phyloP scores from a whole-genome alignment of 116 monocot genomes.

The Phalaenopsis hybrid region DNA sequence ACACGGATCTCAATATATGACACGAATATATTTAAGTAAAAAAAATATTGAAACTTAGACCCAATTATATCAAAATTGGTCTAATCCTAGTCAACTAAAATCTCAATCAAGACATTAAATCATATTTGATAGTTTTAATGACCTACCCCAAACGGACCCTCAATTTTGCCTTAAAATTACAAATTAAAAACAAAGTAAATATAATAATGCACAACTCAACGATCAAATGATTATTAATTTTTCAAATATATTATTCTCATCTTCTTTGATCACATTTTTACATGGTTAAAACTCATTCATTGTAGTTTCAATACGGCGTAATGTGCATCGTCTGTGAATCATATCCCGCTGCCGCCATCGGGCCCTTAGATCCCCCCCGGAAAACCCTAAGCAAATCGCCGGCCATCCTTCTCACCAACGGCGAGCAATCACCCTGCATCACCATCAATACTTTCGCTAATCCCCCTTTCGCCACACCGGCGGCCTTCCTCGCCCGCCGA shows the following conservation, averaged over 20 bases:
- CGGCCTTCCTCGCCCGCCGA: constrained; percentile 21
- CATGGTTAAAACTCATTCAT: background rate
- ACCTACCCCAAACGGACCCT: too few species aligned
- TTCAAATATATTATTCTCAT: background rate
- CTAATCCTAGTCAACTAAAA: too few species aligned
- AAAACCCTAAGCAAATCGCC: constrained; percentile 33
- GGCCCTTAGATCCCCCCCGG: constrained; percentile 8
- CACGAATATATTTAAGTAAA: too few species aligned
- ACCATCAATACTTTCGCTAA: constrained; percentile 40
- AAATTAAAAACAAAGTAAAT: too few species aligned
- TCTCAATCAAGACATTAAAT: too few species aligned
- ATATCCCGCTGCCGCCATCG: constrained; percentile 15
- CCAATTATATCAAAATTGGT: too few species aligned
- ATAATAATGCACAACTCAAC: too few species aligned
- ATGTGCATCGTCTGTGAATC: constrained; percentile 38
- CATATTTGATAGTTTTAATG: too few species aligned
- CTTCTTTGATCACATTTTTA: background rate
- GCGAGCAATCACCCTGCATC: constrained; percentile 46
- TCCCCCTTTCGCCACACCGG: constrained; percentile 10
- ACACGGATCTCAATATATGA: too few species aligned
- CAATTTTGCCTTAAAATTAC: too few species aligned
- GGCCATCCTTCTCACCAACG: constrained; percentile 32
- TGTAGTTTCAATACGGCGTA: constrained; percentile 32
- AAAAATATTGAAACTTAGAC: too few species aligned
- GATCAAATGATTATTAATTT: too few species aligned